Evolutionary conservation across 495 filamentous ascomycete genomes (phyloP), one percentile per base, ranked within the genome.

Genomic region (Annulohypoxylon moriforme): DNA sequence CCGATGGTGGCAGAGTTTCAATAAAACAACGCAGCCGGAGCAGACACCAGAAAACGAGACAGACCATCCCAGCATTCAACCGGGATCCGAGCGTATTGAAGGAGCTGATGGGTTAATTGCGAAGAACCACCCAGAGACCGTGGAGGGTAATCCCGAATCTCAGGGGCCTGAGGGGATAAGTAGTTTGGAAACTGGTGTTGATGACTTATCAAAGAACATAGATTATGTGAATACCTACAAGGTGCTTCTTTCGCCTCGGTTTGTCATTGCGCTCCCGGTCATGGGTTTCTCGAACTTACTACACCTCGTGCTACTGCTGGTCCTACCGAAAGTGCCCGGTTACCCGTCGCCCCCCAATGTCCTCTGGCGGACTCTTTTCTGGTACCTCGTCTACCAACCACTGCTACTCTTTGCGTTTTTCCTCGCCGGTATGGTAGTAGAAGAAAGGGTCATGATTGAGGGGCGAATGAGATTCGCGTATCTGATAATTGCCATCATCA

Each of bases 371-470:
- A 74, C 72, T 20, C 47, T 71, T 22, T 70, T 71, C 59, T 74
- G 72, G 72, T 70, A 70, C 27, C 25, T 61, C 29, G 47, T 74
- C 59, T 74, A 71, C 47, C 68, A 70, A 49, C 72, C 67, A 9
- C 11, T 74, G 18, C 64, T 74, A 1, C 63, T 74, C 24, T 74
- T 74, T 16, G 52, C 72, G 4, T 68, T 71, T 36, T 67, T 71
- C 55, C 72, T 74, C n/a, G 62, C 72, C 8, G 67, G 67, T 1
- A 74, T 74, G 72, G 61, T 71, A 11, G 63, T 74, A 16, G 72
- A 74, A 36, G 72, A 74, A 40, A 53, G 72, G 10, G 46, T 67
- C 14, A 62, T 44, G 4, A 55, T 31, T 33, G 67, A 70, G 46
- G 31, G 53, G 20, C 58, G 60, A 42, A 70, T 70, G 55, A 63